Evolutionary conservation across 2,329 filamentous ascomycete species (phyloP), one percentile per base, ranked within the genome.

Genomic region (Claviceps quebecensis): DNA sequence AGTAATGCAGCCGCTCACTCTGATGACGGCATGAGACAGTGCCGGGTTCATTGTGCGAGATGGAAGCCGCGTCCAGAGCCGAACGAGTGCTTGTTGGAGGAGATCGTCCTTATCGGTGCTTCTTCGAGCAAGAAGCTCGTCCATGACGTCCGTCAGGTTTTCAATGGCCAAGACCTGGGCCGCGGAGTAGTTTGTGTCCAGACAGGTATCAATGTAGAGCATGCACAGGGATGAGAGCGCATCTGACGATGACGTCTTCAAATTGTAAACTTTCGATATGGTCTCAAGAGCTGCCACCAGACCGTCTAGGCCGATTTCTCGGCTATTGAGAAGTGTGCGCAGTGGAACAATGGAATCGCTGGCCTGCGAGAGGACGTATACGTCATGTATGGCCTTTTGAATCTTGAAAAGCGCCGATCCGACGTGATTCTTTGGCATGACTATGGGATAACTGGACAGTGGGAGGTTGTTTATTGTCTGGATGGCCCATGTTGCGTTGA

Each of bases 21-120:
- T 67, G 53, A 78, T 64, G 19, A 76, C 63, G 3, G 75, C 72
- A 50, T 78, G 72, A 4, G 69, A 69, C 8, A 80, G 65, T 17
- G 67, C 65, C 4, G 76, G 74, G 56, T 70, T 77, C 56, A 75
- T 63, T 2, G 66, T 57, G 19, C 67, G 67, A 2, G 58, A 54
- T 2, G 65, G 60, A 9, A 74, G 57, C 9, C 62, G 61, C 1
- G 56, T 56, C 74, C 74, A 77, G 13, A 77, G 58, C 11, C 59
- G 53, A 3, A 61, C 55, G 29, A 78, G 62, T 0, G 60, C 57
- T 4, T 59, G 56, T 1, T 61, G 48, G 1, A 70, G 66, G 5
- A 75, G 54, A 8, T 57, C 50, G 2, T 56, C 55, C 11, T 57
- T 51, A 2, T 56, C 55, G 2, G 65, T 29, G 1, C 56, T 57